A percentile compares a stretch with the other conserved stretches of the same genome.
Evolutionary conservation across 768 basidiomycete species (phyloP).

Genomic region (Leccinum barrowsii): DNA sequence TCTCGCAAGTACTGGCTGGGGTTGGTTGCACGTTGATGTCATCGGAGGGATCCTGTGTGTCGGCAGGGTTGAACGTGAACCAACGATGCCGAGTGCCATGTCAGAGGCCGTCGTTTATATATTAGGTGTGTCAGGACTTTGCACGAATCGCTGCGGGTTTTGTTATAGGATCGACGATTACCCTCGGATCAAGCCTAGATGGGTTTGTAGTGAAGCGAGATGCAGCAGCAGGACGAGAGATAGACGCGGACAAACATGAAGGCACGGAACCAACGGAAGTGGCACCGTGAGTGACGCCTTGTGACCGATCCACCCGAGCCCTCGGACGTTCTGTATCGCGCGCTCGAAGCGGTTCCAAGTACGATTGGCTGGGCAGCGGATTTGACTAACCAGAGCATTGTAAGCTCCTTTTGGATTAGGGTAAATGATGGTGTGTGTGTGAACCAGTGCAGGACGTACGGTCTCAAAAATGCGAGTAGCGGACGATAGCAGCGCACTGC

Average conservation of each 20-base stretch:
- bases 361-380: neutral
- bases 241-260: neutral
- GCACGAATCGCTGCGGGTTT: neutral
- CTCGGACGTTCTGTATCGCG: neutral
- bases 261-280: neutral
- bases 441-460: neutral
- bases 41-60: neutral
- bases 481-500: neutral
- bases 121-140: neutral
- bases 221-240: neutral
- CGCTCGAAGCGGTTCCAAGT: neutral
- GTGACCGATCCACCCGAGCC: neutral
- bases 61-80: neutral
- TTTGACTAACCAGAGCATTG: neutral
- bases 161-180: neutral
- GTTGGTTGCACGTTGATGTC: neutral
- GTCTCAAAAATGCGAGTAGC: neutral
- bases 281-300: too few relatives aligned
- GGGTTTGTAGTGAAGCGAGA: neutral
- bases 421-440: neutral
- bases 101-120: neutral
- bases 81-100: neutral
- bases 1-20: neutral
- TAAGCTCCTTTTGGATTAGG: neutral
- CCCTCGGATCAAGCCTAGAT: neutral